Evolutionary conservation across 352 stramenopile species (phyloP).

Genomic region (Globisporangium spiculum): DNA sequence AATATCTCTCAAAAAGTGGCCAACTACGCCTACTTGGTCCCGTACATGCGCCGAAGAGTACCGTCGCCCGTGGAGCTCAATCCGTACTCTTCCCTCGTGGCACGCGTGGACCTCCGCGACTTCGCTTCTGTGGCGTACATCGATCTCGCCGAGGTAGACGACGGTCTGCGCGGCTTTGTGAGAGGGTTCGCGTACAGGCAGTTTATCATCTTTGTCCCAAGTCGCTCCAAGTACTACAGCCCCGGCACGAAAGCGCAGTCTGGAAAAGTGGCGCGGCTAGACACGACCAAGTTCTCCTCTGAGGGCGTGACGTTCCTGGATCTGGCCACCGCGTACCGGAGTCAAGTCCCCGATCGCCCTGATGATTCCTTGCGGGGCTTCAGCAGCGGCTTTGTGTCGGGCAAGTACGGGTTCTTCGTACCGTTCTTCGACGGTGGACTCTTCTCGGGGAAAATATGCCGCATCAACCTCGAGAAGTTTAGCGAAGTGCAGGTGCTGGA

Average conservation of each 20-base stretch:
- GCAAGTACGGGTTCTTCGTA: conserved; percentile 81
- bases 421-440: conserved; percentile 66
- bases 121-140: conserved; percentile 51
- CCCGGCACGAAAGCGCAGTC: conserved; percentile 31
- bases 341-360: conserved; percentile 64
- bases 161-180: conserved; percentile 59
- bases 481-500: conserved; percentile 75
- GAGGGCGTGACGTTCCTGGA: conserved; percentile 53
- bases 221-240: conserved; percentile 35
- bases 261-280: conserved; percentile 68
- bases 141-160: conserved; percentile 46
- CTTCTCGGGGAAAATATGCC: conserved; percentile 72
- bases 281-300: conserved; percentile 61
- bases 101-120: conserved; percentile 59
- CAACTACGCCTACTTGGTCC: conserved; percentile 73
- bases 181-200: conserved; percentile 73
- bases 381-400: conserved; percentile 56
- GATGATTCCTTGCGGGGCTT: conserved; percentile 69
- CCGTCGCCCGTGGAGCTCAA: conserved; percentile 35
- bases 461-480: conserved; percentile 79
- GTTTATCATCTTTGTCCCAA: conserved; percentile 66
- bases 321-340: conserved; percentile 44
- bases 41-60: conserved; percentile 53
- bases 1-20: conserved; percentile 31
- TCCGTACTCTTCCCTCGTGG: conserved; percentile 61